A percentile compares a stretch with the other conserved stretches of the same genome.
Evolutionary conservation across 2,329 filamentous ascomycete species (phyloP).

Genomic region (Aspergillus sergii): DNA sequence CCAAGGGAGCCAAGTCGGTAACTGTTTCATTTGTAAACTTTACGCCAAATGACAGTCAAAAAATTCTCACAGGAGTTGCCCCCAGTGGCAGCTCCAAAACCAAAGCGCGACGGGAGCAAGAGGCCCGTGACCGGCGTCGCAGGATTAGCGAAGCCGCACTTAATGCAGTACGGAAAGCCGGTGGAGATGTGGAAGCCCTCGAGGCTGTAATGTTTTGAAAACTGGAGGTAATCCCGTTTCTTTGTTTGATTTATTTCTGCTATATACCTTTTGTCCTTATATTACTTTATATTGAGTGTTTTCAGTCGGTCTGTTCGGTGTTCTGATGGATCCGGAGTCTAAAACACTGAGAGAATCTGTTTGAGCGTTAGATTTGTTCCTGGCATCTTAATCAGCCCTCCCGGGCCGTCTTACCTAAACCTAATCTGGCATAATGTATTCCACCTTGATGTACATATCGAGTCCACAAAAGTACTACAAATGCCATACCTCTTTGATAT

Average conservation of each 20-base stretch:
- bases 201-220: slow-evolving; percentile 38
- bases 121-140: slow-evolving; percentile 74
- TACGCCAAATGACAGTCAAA: slow-evolving; percentile 75
- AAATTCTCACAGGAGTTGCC: slow-evolving; percentile 86
- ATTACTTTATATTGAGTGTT: neutral
- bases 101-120: slow-evolving; percentile 87
- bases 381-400: neutral
- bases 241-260: slow-evolving; percentile 8
- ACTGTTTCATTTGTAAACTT: slow-evolving; percentile 80
- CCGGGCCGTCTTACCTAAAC: neutral
- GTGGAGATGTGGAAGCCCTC: slow-evolving; percentile 49
- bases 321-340: neutral
- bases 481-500: neutral
- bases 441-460: neutral
- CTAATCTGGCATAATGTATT: slow-evolving; percentile 2
- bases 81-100: slow-evolving; percentile 92
- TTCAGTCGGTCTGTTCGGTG: neutral
- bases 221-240: slow-evolving; percentile 13
- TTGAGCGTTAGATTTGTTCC: neutral
- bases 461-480: neutral
- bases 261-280: slow-evolving; percentile 8
- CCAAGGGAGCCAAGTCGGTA: slow-evolving; percentile 46
- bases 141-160: slow-evolving; percentile 47
- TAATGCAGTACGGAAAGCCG: slow-evolving; percentile 47
- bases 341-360: neutral